A percentile compares a stretch with the other conserved stretches of the same genome.
Conservation (phyloP, 2,329 filamentous ascomycete genomes). For the Zymoseptoria brevis region DNA sequence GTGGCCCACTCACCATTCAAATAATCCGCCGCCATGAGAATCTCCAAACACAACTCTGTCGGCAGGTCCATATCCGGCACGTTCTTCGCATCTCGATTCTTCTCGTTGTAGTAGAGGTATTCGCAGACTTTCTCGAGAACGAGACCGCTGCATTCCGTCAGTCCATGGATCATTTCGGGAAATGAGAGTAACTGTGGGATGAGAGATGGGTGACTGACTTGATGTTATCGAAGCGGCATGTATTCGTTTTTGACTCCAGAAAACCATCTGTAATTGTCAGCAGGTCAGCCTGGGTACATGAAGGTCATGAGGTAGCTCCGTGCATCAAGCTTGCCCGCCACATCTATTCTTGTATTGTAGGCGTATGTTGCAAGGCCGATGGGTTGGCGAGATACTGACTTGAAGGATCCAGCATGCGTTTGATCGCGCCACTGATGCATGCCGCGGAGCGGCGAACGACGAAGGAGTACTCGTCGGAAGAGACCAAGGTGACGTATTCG, state of each 20-base stretch:
- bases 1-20: constrained; percentile 49
- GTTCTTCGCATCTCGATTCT: constrained; percentile 60
- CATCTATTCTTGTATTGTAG: background rate
- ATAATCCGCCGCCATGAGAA: constrained; percentile 71
- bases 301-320: background rate
- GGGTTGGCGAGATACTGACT: constrained; percentile 39
- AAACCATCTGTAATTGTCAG: constrained; percentile 49
- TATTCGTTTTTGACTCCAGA: constrained; percentile 54
- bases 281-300: background rate
- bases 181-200: background rate
- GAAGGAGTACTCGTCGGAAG: constrained; percentile 68
- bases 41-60: constrained; percentile 67
- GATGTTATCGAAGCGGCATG: constrained; percentile 63
- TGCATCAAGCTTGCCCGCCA: background rate
- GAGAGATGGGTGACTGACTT: constrained; percentile 47
- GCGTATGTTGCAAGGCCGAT: constrained; percentile 5
- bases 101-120: constrained; percentile 77
- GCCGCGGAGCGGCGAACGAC: constrained; percentile 64
- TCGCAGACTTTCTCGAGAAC: constrained; percentile 75
- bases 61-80: constrained; percentile 76
- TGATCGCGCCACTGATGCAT: constrained; percentile 62
- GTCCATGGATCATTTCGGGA: background rate
- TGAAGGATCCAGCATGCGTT: constrained; percentile 63
- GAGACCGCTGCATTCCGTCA: constrained; percentile 47
- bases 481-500: constrained; percentile 71